phyloP scores from a whole-genome alignment of 1,284 basidiomycete genomes.

The Ustilago crameri region DNA sequence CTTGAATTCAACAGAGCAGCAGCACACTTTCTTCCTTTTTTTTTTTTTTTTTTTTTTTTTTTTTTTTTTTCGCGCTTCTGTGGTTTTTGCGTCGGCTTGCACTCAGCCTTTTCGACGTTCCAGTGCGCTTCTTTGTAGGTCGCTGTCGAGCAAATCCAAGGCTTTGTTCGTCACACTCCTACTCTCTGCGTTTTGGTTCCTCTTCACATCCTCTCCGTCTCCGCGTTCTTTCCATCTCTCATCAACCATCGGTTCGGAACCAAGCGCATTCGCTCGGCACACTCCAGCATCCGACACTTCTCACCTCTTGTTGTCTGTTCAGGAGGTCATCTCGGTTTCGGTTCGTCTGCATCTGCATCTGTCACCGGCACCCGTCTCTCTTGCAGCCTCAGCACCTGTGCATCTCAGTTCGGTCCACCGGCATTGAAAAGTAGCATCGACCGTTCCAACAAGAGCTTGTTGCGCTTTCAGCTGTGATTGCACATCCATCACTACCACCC shows the following conservation, averaged over 20 bases:
- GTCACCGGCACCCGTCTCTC: constrained; percentile 9
- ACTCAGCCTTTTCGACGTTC: constrained; percentile 4
- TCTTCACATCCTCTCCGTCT: constrained; percentile 1
- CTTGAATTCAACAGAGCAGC: background rate
- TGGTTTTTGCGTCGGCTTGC: background rate
- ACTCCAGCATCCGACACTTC: background rate
- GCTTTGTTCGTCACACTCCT: background rate
- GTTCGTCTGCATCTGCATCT: constrained; percentile 6
- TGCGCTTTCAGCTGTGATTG: background rate
- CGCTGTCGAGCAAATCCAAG: background rate
- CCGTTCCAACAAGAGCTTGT: background rate
- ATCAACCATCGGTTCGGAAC: background rate
- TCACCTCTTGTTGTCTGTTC: constrained; percentile 7
- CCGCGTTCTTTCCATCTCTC: background rate
- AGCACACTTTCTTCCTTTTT: constrained; percentile 7
- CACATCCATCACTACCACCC: background rate
- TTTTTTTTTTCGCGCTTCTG: constrained; percentile 15
- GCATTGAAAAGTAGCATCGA: constrained; percentile 5
- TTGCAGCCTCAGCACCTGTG: constrained; percentile 8
- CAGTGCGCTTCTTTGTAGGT: constrained; percentile 3
- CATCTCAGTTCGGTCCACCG: background rate
- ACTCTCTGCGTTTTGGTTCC: background rate
- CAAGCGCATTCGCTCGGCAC: background rate
- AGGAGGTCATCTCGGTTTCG: constrained; percentile 5
- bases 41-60: constrained; percentile 7